Base-by-base conservation (phyloP, 805 yeast genomes). In the Barnettozyma salicaria region DNA sequence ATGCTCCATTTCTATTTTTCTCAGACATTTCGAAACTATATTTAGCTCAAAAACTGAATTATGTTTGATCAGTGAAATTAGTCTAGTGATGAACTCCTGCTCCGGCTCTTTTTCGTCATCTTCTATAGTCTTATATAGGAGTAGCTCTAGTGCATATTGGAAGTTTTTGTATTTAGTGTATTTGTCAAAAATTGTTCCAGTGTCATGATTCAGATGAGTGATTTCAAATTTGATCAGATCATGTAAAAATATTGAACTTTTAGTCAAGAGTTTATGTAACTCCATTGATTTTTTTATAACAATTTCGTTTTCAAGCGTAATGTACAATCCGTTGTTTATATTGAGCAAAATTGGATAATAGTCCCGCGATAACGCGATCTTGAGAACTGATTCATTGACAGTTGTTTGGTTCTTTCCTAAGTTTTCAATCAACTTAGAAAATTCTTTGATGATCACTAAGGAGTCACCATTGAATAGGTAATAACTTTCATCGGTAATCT, bases 1-100 rank as follows among this genome's bases (percentile, higher is more conserved):
- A 44, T 66, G 63, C 19, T 53, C 58, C 20, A 63, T 60, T 46
- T 73, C 78, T n/a, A 72, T 70, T 42, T 72, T 73, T 32, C 78
- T 50, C 37, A 73, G 58, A 48, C 76, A 71, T 40, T 68, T 70
- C 14, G 73, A 68, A 36, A 64, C 64, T 19, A 72, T 63, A 12
- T 51, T 49, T 10, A 56, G 36, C 28, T 50, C 54, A 32, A 41
- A 38, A 3, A 44, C 19, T 11, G 49, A 50, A 32, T 52, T 50
- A 7, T 45, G 28, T 27, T 50, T 47, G 17, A 60, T 42, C 19
- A 56, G 29, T 6, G 41, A 27, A 13, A 55, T 39, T 8, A 53
- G 29, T 4, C 43, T 30, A 17, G 11, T 11, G 8, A 26, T n/a
- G 47, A 21, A 7, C n/a, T 17, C 27, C 7, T 27, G 14, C 12